These are phyloP conservation scores for Quercus bicolor DNA, from an alignment of 306 rosid species.

Conservation along the genomic window DNA sequence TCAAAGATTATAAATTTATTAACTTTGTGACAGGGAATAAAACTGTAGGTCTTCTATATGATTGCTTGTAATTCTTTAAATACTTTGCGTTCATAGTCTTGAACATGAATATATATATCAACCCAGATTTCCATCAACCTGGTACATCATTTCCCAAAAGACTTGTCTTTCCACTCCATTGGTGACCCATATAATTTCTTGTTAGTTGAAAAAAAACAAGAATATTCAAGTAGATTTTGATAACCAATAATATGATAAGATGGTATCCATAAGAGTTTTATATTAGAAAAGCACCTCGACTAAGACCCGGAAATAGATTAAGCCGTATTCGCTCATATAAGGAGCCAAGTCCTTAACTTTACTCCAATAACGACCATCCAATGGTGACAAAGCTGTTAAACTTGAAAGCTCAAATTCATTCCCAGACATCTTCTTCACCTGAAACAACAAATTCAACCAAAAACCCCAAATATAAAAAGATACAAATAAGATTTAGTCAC, in stretches of 20 bases:
- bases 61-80: too few species aligned
- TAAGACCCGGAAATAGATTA: conserved; percentile 51
- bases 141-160: not conserved
- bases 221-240: too few species aligned
- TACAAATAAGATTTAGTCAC: not conserved
- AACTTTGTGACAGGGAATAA: not conserved
- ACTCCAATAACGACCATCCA: conserved; percentile 72
- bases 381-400: conserved; percentile 66
- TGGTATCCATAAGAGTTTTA: not conserved
- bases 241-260: not conserved
- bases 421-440: conserved; percentile 17
- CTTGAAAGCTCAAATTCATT: conserved; percentile 38
- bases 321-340: conserved; percentile 54
- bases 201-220: too few species aligned
- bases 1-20: not conserved
- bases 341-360: conserved; percentile 64
- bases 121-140: too few species aligned
- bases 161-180: not conserved
- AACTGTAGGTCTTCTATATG: not conserved
- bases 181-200: not conserved
- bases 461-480: not conserved
- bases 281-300: conserved; percentile 50
- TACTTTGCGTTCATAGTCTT: too few species aligned
- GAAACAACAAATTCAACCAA: not conserved
- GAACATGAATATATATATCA: too few species aligned